Conservation (phyloP, 2,329 filamentous ascomycete species). For the Daldinia sp. region DNA sequence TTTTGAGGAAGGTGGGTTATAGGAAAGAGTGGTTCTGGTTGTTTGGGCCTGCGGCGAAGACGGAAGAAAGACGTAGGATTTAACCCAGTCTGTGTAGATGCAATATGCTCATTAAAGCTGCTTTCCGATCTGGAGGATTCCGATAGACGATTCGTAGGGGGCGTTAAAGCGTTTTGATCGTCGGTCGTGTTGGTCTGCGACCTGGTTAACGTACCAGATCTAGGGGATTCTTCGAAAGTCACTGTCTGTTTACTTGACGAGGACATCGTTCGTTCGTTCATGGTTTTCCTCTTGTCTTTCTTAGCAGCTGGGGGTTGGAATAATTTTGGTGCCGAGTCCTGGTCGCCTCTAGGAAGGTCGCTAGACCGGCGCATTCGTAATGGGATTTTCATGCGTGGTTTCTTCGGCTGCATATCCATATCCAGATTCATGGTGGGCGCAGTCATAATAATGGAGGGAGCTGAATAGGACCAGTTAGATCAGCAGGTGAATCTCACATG, state of each 20-base stretch:
- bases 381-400: conserved; percentile 62
- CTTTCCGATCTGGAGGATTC: conserved; percentile 92
- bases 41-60: conserved; percentile 78
- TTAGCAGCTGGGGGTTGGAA: conserved; percentile 39
- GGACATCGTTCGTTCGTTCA: conserved; percentile 48
- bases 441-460: conserved; percentile 86
- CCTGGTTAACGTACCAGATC: conserved; percentile 46
- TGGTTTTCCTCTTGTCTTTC: conserved; percentile 54
- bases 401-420: conserved; percentile 61
- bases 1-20: conserved; percentile 85
- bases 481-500: conserved; percentile 28
- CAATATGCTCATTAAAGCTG: conserved; percentile 73
- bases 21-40: conserved; percentile 81
- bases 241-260: conserved; percentile 56
- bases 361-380: conserved; percentile 62
- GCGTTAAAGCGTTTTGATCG: conserved; percentile 67
- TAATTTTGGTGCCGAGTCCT: conserved; percentile 36
- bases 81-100: conserved; percentile 64
- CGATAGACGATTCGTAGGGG: conserved; percentile 72
- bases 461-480: conserved; percentile 49
- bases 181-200: conserved; percentile 68
- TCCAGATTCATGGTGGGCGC: conserved; percentile 83
- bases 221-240: conserved; percentile 67
- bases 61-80: conserved; percentile 81
- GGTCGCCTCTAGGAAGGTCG: conserved; percentile 54